These are phyloP conservation scores for Ceratocystis diversiconidia DNA, from an alignment of 2,329 filamentous ascomycete species.

Conservation along the genomic window DNA sequence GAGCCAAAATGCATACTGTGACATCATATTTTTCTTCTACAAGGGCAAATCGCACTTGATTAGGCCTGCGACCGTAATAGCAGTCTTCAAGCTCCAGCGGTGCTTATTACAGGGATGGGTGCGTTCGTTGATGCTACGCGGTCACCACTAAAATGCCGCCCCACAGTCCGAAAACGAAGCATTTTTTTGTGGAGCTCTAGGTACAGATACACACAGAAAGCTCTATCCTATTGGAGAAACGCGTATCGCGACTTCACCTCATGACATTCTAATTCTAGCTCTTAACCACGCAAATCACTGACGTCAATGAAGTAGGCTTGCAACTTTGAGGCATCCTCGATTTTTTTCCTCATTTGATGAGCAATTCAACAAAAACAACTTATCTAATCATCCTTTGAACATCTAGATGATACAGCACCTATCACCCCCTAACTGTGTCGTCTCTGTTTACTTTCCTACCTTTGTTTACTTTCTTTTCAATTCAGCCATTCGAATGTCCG, in stretches of 20 bases:
- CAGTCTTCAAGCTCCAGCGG: background rate
- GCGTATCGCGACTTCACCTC: background rate
- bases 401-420: background rate
- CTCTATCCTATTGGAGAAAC: background rate
- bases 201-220: background rate
- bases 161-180: background rate
- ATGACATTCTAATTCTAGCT: background rate
- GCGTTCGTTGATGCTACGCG: background rate
- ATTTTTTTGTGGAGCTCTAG: background rate
- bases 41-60: background rate
- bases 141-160: background rate
- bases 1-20: background rate
- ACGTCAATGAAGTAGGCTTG: background rate
- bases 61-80: background rate
- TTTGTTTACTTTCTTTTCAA: background rate
- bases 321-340: background rate
- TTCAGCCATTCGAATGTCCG: conserved; percentile 2
- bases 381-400: background rate
- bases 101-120: background rate
- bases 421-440: background rate
- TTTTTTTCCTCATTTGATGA: background rate
- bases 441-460: background rate
- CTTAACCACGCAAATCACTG: background rate
- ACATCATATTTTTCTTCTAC: background rate
- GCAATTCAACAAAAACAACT: no score